These are phyloP conservation scores for Phytophthora vignae DNA, from an alignment of 352 stramenopile species.

Conservation along the genomic window DNA sequence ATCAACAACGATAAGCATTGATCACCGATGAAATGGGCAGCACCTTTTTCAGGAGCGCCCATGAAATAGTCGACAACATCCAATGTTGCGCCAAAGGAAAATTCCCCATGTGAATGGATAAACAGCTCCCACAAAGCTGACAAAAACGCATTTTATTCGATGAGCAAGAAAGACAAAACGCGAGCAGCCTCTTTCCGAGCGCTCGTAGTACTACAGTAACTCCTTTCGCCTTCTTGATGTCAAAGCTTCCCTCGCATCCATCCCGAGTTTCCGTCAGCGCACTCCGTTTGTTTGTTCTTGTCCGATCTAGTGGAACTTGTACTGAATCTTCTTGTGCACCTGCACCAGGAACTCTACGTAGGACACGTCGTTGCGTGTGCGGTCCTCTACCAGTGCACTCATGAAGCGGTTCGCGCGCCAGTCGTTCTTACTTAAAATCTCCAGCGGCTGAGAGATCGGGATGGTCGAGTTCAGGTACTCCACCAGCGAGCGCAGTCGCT, in stretches of 20 bases:
- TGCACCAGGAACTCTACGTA: constrained; percentile 92
- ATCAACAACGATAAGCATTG: no score
- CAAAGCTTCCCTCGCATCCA: constrained; percentile 26
- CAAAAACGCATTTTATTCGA: constrained; percentile 44
- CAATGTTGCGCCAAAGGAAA: no score
- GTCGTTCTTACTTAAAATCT: constrained; percentile 88
- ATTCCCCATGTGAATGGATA: no score
- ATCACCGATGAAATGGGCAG: no score
- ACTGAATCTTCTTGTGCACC: constrained; percentile 93
- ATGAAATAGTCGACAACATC: no score
- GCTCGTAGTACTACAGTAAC: background rate
- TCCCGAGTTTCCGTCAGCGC: constrained; percentile 9
- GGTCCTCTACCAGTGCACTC: constrained; percentile 88
- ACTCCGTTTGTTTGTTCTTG: constrained; percentile 16
- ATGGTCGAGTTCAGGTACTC: constrained; percentile 86
- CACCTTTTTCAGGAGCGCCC: no score
- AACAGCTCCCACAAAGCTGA: constrained; percentile 15
- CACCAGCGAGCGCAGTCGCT: constrained; percentile 74
- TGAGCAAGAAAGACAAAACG: constrained; percentile 28
- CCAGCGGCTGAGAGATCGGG: constrained; percentile 83
- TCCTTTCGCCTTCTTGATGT: constrained; percentile 25
- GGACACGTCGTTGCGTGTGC: constrained; percentile 85
- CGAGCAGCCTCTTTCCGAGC: background rate
- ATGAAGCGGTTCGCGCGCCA: constrained; percentile 88
- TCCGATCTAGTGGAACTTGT: constrained; percentile 85